These are phyloP conservation scores for Cichorium intybus DNA, from an alignment of 140 eudicot genomes.

Conservation along the genomic window DNA sequence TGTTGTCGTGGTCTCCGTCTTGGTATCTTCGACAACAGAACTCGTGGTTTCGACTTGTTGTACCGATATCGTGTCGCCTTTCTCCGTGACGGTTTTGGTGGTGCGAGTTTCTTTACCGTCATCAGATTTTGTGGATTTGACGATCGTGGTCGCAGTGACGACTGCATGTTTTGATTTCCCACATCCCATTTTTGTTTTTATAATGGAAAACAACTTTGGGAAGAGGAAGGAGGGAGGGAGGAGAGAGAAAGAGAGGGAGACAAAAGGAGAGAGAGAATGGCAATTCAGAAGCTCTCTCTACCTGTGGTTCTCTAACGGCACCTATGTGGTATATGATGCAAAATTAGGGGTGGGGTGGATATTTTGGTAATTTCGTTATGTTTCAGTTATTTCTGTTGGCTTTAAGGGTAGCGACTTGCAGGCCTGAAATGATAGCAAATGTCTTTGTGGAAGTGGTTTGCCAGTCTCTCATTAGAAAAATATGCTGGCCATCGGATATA, in stretches of 20 bases:
- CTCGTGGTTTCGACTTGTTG: constrained; percentile 29
- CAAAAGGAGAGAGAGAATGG: constrained; percentile 1
- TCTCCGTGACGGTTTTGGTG: constrained; percentile 34
- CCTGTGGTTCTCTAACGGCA: constrained; percentile 25
- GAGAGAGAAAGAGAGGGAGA: constrained; percentile 8
- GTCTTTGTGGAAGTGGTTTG: constrained; percentile 15
- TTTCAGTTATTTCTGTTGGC: constrained; percentile 35
- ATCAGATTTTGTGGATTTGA: constrained; percentile 26
- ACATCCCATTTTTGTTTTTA: constrained; percentile 30
- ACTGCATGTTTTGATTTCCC: constrained; percentile 43
- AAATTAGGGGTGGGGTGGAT: constrained; percentile 11
- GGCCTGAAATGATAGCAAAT: constrained; percentile 19
- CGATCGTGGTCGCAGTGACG: constrained; percentile 23
- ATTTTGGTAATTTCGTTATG: background rate
- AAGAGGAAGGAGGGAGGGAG: constrained; percentile 19
- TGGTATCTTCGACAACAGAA: constrained; percentile 17
- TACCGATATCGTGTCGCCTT: constrained; percentile 14
- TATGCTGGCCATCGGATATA: constrained; percentile 10
- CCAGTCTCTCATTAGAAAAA: constrained; percentile 17
- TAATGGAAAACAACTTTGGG: constrained; percentile 21
- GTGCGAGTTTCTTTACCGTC: constrained; percentile 23
- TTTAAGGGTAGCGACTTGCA: constrained; percentile 35
- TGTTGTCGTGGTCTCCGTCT: constrained; percentile 13
- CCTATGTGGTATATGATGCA: constrained; percentile 28
- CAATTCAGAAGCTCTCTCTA: constrained; percentile 17